phyloP scores from a whole-genome alignment of 1,284 basidiomycete genomes.

The Boletus smithii region DNA sequence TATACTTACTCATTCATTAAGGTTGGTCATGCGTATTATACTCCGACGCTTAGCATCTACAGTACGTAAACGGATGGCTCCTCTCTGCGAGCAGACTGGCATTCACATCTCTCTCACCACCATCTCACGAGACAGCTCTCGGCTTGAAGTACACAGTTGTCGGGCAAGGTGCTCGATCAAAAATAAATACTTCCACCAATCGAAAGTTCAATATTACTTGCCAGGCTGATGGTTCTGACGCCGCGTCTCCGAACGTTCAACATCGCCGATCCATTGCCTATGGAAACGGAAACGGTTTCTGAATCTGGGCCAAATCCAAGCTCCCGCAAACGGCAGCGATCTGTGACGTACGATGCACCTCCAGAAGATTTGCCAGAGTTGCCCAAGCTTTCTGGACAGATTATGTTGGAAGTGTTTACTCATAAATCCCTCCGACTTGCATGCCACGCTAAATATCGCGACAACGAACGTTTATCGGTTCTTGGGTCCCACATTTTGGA shows the following conservation, averaged over 20 bases:
- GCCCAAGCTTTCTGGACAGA: conserved; percentile 47
- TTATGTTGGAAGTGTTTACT: conserved; percentile 63
- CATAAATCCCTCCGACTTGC: conserved; percentile 58
- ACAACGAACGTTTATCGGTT: conserved; percentile 55
- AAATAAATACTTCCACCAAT: conserved; percentile 17
- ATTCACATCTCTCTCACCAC: conserved; percentile 25
- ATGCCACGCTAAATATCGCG: conserved; percentile 45
- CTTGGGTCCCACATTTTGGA: conserved; percentile 54
- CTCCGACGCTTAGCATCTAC: conserved; percentile 11
- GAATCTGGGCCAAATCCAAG: conserved; percentile 26
- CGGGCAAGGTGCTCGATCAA: conserved; percentile 13
- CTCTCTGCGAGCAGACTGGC: conserved; percentile 16
- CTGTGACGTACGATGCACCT: conserved; percentile 27
- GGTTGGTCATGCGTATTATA: conserved; percentile 1
- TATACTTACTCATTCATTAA: background rate
- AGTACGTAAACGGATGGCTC: conserved; percentile 32
- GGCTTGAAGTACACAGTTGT: conserved; percentile 14
- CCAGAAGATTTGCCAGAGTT: conserved; percentile 37
- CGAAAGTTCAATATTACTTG: conserved; percentile 12
- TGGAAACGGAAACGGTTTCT: conserved; percentile 32
- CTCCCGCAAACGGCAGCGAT: conserved; percentile 35
- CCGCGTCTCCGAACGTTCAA: conserved; percentile 36
- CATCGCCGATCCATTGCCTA: conserved; percentile 33
- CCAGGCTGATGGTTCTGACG: conserved; percentile 34
- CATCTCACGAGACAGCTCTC: conserved; percentile 15